A percentile compares a stretch with the other conserved stretches of the same genome.
Evolutionary conservation across 2,329 filamentous ascomycete genomes (phyloP).

Genomic region (Plectosphaerella sp.): DNA sequence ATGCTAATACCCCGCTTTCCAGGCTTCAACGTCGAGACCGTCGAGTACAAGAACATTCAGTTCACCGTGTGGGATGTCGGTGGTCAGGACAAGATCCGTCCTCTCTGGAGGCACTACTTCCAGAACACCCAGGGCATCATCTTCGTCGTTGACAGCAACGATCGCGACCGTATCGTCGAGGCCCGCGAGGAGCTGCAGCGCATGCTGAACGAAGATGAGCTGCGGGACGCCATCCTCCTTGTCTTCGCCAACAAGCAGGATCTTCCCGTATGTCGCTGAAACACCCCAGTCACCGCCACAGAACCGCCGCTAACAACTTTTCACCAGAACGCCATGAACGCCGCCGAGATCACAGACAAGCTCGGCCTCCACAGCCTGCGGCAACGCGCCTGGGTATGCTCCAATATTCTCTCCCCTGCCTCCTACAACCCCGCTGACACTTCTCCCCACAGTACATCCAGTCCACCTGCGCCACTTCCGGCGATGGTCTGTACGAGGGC

Average conservation of each 20-base stretch:
- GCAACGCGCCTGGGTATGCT: constrained; percentile 95
- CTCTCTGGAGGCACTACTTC: constrained; percentile 97
- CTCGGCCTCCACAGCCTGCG: constrained; percentile 98
- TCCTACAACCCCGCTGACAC: constrained; percentile 6
- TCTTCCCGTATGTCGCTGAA: constrained; percentile 69
- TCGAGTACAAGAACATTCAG: constrained; percentile 99
- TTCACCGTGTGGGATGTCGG: constrained; percentile 99
- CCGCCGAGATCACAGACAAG: constrained; percentile 99
- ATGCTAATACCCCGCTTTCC: not conserved
- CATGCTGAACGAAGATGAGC: constrained; percentile 98
- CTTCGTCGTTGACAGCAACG: constrained; percentile 99
- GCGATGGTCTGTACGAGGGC: constrained; percentile 99
- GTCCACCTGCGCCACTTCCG: constrained; percentile 97
- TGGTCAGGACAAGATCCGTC: constrained; percentile 97
- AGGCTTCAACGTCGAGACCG: constrained; percentile 92
- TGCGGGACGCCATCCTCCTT: constrained; percentile 91
- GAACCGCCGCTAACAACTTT: not conserved
- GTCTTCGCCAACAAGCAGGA: constrained; percentile 99
- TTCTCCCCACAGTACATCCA: constrained; percentile 80
- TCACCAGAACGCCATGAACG: constrained; percentile 93
- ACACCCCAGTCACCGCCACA: not conserved
- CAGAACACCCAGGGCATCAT: constrained; percentile 96
- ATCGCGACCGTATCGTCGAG: constrained; percentile 96
- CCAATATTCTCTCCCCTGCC: constrained; percentile 1
- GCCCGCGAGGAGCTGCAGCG: constrained; percentile 93